Base-by-base conservation (phyloP, 257 asterid genomes). In the Nicotiana benthamiana region DNA sequence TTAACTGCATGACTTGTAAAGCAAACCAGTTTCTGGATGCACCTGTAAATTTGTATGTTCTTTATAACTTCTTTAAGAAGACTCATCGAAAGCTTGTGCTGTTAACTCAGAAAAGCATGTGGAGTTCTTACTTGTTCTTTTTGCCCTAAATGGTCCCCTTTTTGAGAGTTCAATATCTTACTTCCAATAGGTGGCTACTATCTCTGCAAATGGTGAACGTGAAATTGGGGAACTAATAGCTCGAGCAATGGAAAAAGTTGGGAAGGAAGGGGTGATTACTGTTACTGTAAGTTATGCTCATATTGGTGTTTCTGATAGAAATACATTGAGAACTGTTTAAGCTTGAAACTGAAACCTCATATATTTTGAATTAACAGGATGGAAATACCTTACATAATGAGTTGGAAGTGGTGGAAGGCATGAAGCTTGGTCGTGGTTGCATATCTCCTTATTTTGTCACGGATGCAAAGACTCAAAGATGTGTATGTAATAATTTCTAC, bases 351-450 rank as follows among this genome's bases (percentile, higher is more conserved):
- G 26, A 20, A 77, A 18, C 51, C 52, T 53, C 20, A 54, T 80
- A 74, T 62, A 75, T 75, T 72, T 53, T 52, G 67, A 59, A 67
- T 83, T 27, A 77, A 80, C 91, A 94, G 98, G 96, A 87, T 61
- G 98, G 98, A 32, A 94, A 94, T 81, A 93, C 96, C 82, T 56
- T 94, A 80, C 92, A 94, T 57, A 86, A 94, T 86, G 97, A 91
- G 84, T 88, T 94, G 90, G 97, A 94, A 79, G 98, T 93, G 88
- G 98, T 91, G 83, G 98, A 94, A 86, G 98, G 98, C 80, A 94
- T 94, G 98, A 92, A 93, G 91, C 92, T 94, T 79, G 86, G 91
- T 63, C 97, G 97, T 28, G 98, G 98, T 82, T 94, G 88, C 85
- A 91, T 92, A 82, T 94, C 98, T 82, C 98, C 98, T 60, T 91